Conservation (phyloP, 176 grass and related monocot species). For the Oryza glaberrima region DNA sequence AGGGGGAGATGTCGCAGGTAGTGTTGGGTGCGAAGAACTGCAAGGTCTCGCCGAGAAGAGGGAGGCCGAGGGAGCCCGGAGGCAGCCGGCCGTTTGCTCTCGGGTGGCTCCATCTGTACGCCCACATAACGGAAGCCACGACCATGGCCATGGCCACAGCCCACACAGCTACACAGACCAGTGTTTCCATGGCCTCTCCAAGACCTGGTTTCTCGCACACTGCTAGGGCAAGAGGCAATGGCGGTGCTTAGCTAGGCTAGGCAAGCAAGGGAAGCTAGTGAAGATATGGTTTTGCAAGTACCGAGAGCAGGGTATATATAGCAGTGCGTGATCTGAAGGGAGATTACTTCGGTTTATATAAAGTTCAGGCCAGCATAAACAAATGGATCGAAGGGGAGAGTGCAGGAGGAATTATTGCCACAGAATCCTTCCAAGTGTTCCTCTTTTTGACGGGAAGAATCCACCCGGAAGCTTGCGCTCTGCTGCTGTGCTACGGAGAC, state of each 20-base stretch:
- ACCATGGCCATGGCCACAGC: constrained; percentile 34
- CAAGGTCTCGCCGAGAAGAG: constrained; percentile 60
- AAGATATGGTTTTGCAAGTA: constrained; percentile 45
- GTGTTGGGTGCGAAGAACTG: constrained; percentile 68
- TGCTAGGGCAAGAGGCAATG: constrained; percentile 13
- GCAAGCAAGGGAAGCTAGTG: constrained; percentile 42
- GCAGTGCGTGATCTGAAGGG: neutral
- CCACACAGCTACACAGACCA: constrained; percentile 20
- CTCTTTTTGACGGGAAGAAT: constrained; percentile 32
- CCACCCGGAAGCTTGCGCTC: constrained; percentile 16
- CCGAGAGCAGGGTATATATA: constrained; percentile 35
- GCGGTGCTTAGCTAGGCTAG: neutral
- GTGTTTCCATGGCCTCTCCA: constrained; percentile 38
- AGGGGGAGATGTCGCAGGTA: constrained; percentile 62
- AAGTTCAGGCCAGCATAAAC: constrained; percentile 27
- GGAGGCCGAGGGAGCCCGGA: constrained; percentile 69
- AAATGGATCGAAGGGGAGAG: neutral
- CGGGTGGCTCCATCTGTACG: constrained; percentile 60
- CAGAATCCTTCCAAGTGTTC: constrained; percentile 43
- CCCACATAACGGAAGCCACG: constrained; percentile 38
- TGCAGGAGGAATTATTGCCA: constrained; percentile 27
- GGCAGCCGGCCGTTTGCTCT: constrained; percentile 58
- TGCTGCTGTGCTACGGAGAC: constrained; percentile 28
- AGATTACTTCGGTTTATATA: constrained; percentile 43
- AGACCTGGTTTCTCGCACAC: neutral